Evolutionary conservation across 352 stramenopile genomes (phyloP), one percentile per base, ranked within the genome.

Genomic region (Aphanomyces cochlioides): DNA sequence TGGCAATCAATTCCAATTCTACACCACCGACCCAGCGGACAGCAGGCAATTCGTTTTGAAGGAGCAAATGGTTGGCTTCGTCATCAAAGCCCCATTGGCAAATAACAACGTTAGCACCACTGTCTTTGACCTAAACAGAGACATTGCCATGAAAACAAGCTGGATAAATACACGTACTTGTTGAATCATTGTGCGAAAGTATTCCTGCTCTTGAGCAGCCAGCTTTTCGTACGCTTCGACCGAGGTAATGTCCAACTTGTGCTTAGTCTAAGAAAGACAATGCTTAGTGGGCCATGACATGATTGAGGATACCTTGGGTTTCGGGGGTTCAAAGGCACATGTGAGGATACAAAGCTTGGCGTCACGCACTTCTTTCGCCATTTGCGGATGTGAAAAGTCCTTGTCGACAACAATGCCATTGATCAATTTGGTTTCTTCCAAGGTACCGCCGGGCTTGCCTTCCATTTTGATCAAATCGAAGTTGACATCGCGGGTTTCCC

Each of bases 81-180:
- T 99, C 98, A 80, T 99, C 98, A 78, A 99, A 99, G 47, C 98
- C 98, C 97, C 97, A 99, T 80, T 99, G 96, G 83, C 97, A 99
- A 79, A 99, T 98, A 53, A 99, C 97, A 38, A 99, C 77, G 78
- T 99, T 99, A 53, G 93, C 94, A 39, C 97, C 97, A 75, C 86
- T 97, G 77, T 99, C 97, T 85, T 99, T 99, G 64, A 99, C 97
- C 77, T 67, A 39, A 21, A 38, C 28, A 28, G 28, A 28, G 28
- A 28, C 28, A 28, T 28, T 28, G 28, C 28, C 28, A 28, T 28
- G 28, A 28, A 28, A 28, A 28, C 28, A 28, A 28, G 28, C 28
- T 28, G 28, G 28, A 28, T 28, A 28, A 28, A 28, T 28, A 28
- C 28, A 12, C 19, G 19, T 67, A 71, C 65, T 75, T 99, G 92